These are phyloP conservation scores for Laguncularia racemosa DNA, from an alignment of 345 rosid genomes.

Conservation along the genomic window DNA sequence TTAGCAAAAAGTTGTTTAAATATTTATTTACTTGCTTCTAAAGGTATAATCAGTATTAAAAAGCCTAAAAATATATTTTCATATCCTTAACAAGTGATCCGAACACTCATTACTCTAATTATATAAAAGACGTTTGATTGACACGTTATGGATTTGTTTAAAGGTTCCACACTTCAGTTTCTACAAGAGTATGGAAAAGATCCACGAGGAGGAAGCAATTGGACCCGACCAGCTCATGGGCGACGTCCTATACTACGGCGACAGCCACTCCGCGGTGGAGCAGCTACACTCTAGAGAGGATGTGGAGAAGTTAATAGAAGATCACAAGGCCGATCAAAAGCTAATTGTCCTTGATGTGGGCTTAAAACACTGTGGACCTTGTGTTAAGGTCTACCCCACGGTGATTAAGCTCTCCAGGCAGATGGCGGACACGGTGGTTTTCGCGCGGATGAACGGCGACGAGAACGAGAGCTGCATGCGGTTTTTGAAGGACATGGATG, in stretches of 20 bases:
- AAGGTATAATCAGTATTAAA: no score
- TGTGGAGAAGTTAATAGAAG: conserved; percentile 68
- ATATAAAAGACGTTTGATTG: no score
- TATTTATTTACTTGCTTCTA: no score
- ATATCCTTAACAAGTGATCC: no score
- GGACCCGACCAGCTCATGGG: conserved; percentile 78
- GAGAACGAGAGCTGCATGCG: conserved; percentile 93
- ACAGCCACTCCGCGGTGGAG: conserved; percentile 71
- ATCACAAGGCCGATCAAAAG: conserved; percentile 56
- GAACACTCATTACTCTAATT: no score
- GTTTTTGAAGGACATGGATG: conserved; percentile 79
- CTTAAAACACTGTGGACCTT: conserved; percentile 83
- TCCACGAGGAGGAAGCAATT: conserved; percentile 89
- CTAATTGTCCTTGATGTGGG: conserved; percentile 87
- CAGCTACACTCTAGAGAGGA: conserved; percentile 69
- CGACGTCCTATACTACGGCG: conserved; percentile 93
- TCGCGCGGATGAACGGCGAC: conserved; percentile 91
- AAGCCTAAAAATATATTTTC: no score
- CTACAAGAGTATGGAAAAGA: conserved; percentile 78
- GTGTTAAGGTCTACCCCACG: conserved; percentile 94
- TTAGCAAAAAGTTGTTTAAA: no score
- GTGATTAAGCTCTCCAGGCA: conserved; percentile 68
- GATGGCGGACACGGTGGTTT: conserved; percentile 66
- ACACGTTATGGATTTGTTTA: no score
- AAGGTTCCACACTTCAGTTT: conserved; percentile 80